Evolutionary conservation across 202 grass and related monocot genomes (phyloP).

Genomic region (Alloteropsis angusta): DNA sequence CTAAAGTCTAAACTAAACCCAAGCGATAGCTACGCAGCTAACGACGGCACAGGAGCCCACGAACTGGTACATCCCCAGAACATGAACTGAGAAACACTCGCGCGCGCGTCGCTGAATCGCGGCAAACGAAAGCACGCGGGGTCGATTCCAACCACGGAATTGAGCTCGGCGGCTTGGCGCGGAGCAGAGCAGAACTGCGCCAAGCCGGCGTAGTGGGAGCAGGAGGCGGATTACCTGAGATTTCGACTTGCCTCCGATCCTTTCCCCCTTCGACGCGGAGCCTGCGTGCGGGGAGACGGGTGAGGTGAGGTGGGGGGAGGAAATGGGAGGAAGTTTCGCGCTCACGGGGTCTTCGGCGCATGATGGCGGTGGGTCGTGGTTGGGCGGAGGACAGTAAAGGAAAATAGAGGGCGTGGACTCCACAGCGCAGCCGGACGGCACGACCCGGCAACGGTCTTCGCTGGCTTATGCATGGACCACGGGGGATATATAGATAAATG

Average conservation of each 20-base stretch:
- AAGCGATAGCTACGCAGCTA: too few relatives aligned
- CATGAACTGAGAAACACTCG: too few relatives aligned
- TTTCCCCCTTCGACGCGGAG: not conserved
- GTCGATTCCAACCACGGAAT: too few relatives aligned
- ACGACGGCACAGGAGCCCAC: too few relatives aligned
- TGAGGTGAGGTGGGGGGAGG: not conserved
- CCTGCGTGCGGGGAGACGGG: not conserved
- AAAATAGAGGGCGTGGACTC: slow-evolving; percentile 8
- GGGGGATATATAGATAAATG: too few relatives aligned
- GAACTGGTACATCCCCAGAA: too few relatives aligned
- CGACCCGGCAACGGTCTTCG: not conserved
- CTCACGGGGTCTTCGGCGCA: not conserved
- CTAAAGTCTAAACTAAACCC: too few relatives aligned
- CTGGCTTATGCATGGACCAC: not conserved
- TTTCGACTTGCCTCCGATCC: not conserved
- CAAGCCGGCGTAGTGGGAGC: not conserved
- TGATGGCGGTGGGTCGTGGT: not conserved
- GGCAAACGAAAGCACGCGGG: too few relatives aligned
- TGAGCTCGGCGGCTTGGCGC: not conserved
- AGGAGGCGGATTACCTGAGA: not conserved
- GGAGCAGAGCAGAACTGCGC: not conserved
- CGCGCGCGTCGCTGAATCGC: too few relatives aligned
- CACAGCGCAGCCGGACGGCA: not conserved
- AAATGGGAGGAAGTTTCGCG: not conserved
- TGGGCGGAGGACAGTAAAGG: not conserved